Evolutionary conservation across 2,329 filamentous ascomycete genomes (phyloP).

Genomic region (Colletotrichum cuscutae): DNA sequence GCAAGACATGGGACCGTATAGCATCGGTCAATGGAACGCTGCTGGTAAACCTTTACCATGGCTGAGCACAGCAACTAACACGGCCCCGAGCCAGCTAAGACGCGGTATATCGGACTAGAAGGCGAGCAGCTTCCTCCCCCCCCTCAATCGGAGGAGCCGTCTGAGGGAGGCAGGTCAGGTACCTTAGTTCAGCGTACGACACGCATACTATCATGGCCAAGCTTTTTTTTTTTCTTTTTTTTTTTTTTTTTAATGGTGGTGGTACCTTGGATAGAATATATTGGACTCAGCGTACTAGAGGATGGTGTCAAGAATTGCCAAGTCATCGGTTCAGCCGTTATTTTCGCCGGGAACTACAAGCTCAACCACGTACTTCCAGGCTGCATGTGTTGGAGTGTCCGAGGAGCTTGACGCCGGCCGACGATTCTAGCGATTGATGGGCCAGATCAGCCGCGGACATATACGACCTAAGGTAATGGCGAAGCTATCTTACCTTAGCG

Average conservation of each 20-base stretch:
- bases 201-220: not conserved
- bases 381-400: too few species aligned
- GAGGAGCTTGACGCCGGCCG: not conserved
- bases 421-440: slow-evolving; percentile 7
- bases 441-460: not conserved
- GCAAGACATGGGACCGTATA: not conserved
- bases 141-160: not conserved
- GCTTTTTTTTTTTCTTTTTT: not conserved
- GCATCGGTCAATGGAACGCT: not conserved
- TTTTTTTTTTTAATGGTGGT: too few species aligned
- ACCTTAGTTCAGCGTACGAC: not conserved
- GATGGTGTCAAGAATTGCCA: not conserved
- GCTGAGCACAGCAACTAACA: too few species aligned
- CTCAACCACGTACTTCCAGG: too few species aligned
- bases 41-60: not conserved
- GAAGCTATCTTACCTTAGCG: not conserved
- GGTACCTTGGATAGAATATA: too few species aligned
- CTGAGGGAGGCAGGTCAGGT: not conserved
- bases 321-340: not conserved
- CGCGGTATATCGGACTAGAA: not conserved
- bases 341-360: not conserved
- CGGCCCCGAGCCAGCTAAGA: not conserved
- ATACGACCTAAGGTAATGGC: too few species aligned
- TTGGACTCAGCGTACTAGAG: not conserved
- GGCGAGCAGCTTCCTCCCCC: too few species aligned